Percentiles rank a stretch among this genome's conserved stretches.
phyloP scores from a whole-genome alignment of 192 early-diverging fungal species.

The Dissophora globulifera region DNA sequence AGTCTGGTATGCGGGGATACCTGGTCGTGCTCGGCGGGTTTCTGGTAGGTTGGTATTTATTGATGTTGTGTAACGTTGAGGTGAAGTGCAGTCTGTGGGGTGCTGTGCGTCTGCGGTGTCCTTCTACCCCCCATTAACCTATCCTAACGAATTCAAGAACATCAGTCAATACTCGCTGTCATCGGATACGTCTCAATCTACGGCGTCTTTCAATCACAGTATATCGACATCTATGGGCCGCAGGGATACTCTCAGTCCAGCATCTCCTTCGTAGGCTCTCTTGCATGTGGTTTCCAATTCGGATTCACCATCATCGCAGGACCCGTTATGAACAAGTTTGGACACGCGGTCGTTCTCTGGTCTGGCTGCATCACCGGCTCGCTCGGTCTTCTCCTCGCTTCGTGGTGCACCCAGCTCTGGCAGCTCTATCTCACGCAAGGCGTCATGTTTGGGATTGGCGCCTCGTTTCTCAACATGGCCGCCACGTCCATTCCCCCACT shows the following conservation, averaged over 20 bases:
- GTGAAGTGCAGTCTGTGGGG: no score
- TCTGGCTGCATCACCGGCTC: constrained; percentile 26
- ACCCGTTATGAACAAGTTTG: constrained; percentile 41
- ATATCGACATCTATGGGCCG: constrained; percentile 39
- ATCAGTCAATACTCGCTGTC: constrained; percentile 28
- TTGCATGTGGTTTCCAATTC: constrained; percentile 42
- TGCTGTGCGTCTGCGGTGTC: no score
- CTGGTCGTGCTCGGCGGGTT: constrained; percentile 45
- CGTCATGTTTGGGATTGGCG: constrained; percentile 56
- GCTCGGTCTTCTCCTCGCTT: constrained; percentile 32
- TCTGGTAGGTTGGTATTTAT: constrained; percentile 16
- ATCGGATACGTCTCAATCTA: constrained; percentile 51
- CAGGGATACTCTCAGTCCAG: constrained; percentile 18
- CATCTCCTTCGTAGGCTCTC: constrained; percentile 39
- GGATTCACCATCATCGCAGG: constrained; percentile 44
- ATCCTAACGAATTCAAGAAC: no score
- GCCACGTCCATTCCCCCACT: constrained; percentile 47
- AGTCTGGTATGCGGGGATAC: constrained; percentile 34
- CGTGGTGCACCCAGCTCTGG: constrained; percentile 44
- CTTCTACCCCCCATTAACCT: no score
- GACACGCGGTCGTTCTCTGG: constrained; percentile 41
- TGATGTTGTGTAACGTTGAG: no score
- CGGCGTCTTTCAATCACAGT: constrained; percentile 44
- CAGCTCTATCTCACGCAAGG: constrained; percentile 48
- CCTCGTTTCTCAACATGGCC: constrained; percentile 51